Percentiles rank a stretch among this genome's conserved stretches.
Conservation (phyloP, 192 early-diverging fungal species). For the Backusella psychrophila region DNA sequence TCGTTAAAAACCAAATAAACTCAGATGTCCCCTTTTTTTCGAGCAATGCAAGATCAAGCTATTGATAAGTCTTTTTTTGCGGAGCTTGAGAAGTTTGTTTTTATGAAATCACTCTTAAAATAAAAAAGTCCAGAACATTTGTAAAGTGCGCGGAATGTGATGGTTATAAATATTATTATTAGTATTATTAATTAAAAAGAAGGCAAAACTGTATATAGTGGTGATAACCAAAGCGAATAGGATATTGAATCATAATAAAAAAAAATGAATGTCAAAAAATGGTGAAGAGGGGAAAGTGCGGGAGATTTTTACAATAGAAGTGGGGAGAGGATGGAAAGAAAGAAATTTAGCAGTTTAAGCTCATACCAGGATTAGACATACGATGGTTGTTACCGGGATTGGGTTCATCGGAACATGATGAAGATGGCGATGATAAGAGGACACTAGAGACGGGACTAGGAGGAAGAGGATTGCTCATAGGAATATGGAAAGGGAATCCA, state of each 20-base stretch:
- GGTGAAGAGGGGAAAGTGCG: too few species aligned
- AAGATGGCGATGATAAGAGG: not conserved
- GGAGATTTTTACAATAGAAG: not conserved
- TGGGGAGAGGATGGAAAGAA: not conserved
- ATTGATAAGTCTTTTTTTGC: too few species aligned
- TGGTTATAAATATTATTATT: not conserved
- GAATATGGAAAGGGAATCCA: not conserved
- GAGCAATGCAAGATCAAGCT: too few species aligned
- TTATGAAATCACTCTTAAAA: not conserved
- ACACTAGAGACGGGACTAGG: not conserved
- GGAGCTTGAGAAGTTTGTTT: not conserved
- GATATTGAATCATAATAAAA: not conserved
- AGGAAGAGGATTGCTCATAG: not conserved
- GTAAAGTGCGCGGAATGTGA: not conserved
- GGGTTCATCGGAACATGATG: not conserved
- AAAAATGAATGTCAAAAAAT: too few species aligned
- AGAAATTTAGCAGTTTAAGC: not conserved
- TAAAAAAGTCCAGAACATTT: not conserved
- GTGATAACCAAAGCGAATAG: not conserved
- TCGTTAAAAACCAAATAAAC: not conserved
- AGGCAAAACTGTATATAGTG: not conserved
- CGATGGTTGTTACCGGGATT: not conserved
- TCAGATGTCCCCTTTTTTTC: not conserved
- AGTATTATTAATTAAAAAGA: not conserved
- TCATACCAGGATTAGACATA: not conserved